phyloP scores from a whole-genome alignment of 2,329 filamentous ascomycete species.

The Magnaporthales sp. region DNA sequence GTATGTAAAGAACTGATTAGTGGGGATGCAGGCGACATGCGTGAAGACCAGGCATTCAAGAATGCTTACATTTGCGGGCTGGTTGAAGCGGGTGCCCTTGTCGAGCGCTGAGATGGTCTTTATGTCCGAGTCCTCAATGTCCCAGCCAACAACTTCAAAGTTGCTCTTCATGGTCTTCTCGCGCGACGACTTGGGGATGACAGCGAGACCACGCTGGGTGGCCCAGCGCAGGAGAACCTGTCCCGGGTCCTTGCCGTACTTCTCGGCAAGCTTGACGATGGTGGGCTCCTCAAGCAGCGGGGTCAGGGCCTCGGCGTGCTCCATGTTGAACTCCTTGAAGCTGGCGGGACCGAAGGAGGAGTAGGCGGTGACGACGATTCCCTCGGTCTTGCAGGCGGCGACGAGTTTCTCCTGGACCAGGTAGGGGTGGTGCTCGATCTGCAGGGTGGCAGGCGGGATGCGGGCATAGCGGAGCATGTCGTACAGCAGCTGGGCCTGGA shows the following conservation, averaged over 20 bases:
- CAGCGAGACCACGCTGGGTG: slow-evolving; percentile 70
- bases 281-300: slow-evolving; percentile 62
- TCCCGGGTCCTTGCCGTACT: slow-evolving; percentile 63
- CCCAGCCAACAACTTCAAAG: slow-evolving; percentile 46
- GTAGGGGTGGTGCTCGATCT: slow-evolving; percentile 89
- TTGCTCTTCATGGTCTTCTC: slow-evolving; percentile 41
- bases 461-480: slow-evolving; percentile 72
- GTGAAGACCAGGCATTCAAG: neutral
- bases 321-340: slow-evolving; percentile 70
- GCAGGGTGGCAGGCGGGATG: slow-evolving; percentile 66
- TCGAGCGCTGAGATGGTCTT: slow-evolving; percentile 46
- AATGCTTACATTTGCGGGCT: slow-evolving; percentile 29
- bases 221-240: slow-evolving; percentile 84
- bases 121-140: slow-evolving; percentile 45
- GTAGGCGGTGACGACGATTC: slow-evolving; percentile 72
- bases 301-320: slow-evolving; percentile 54
- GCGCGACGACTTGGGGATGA: slow-evolving; percentile 64
- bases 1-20: neutral
- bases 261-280: slow-evolving; percentile 57
- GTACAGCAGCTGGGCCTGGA: slow-evolving; percentile 68
- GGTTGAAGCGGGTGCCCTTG: slow-evolving; percentile 50
- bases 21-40: neutral
- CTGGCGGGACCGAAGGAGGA: slow-evolving; percentile 73
- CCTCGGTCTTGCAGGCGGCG: slow-evolving; percentile 58
- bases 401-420: slow-evolving; percentile 67